These are phyloP conservation scores for Cynanchum wilfordii DNA, from an alignment of 257 asterid genomes.

Conservation along the genomic window DNA sequence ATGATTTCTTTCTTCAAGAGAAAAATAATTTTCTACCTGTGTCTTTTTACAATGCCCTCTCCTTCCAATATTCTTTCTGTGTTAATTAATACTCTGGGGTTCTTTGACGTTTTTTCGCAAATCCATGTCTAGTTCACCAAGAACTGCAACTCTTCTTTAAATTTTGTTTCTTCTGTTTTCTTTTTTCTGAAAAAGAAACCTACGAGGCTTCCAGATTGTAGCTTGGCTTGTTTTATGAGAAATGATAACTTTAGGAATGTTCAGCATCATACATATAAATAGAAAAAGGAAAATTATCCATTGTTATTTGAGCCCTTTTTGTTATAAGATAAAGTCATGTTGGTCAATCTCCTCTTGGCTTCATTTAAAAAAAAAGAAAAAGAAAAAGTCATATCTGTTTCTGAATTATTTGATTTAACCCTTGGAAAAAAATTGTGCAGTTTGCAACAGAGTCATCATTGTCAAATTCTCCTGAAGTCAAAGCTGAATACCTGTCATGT, in stretches of 20 bases:
- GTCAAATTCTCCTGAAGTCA: slow-evolving; percentile 45
- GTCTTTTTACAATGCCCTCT: neutral
- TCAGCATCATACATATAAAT: neutral
- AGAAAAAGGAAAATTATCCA: neutral
- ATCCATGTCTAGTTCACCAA: neutral
- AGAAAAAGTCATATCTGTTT: neutral
- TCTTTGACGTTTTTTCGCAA: neutral
- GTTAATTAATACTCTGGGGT: neutral
- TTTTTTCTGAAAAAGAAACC: neutral
- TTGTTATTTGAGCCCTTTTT: neutral
- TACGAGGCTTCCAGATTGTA: neutral
- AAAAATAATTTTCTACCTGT: neutral
- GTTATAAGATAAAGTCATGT: neutral
- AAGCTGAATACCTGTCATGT: slow-evolving; percentile 63
- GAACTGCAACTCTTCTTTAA: neutral
- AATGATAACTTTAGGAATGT: neutral
- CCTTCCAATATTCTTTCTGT: neutral
- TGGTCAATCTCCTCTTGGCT: neutral
- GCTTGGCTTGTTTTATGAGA: neutral
- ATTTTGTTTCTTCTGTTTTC: neutral
- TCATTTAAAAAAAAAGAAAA: neutral
- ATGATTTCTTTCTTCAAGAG: neutral
- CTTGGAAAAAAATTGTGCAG: slow-evolving; percentile 33
- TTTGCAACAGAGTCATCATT: slow-evolving; percentile 32
- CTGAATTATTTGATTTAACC: neutral